Evolutionary conservation across 2,329 filamentous ascomycete genomes (phyloP), one percentile per base, ranked within the genome.

Genomic region (Hypoxylon sp.): DNA sequence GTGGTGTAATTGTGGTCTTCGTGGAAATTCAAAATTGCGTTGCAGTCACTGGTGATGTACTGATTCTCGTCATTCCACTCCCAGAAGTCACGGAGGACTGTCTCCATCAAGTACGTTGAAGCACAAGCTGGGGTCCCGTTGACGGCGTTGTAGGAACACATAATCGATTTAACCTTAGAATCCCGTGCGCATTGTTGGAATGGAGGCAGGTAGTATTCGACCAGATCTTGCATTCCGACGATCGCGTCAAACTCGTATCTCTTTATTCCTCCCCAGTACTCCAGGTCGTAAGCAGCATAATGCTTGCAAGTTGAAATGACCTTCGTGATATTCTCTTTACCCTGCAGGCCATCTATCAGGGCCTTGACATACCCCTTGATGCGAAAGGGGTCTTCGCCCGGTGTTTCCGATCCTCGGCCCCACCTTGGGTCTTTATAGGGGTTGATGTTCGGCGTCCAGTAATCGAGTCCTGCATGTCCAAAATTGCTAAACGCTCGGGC

Each of bases 111-210:
- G 70, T 89, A 92, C 0, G 83, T 81, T 70, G 88, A 87, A 0
- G 89, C 88, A 71, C 90, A 92, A 2, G 88, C 85, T 0, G 90
- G 90, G 0, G 89, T 83, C 0, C 90, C 90, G 63, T 92, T 91
- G 44, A 92, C 82, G 0, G 88, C 81, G 69, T 92, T 90, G 76
- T 90, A 90, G 0, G 84, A 85, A 72, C 87, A 89, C 88, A 90
- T 90, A 70, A 90, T 81, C 35, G 88, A 89, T 14, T 83, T 82
- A 2, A 86, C 86, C 50, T 85, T 83, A 2, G 85, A 84, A 73
- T 90, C 87, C 10, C 86, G 82, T 49, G 85, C 88, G 77, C 90
- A 91, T 76, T 84, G 84, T 73, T 90, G 82, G 79, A 92, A 92
- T 0, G 89, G 85, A 0, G 88, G 89, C 44, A 91, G 82, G 74